These are phyloP conservation scores for Diplocarpon mali DNA, from an alignment of 2,329 filamentous ascomycete genomes.

Conservation along the genomic window DNA sequence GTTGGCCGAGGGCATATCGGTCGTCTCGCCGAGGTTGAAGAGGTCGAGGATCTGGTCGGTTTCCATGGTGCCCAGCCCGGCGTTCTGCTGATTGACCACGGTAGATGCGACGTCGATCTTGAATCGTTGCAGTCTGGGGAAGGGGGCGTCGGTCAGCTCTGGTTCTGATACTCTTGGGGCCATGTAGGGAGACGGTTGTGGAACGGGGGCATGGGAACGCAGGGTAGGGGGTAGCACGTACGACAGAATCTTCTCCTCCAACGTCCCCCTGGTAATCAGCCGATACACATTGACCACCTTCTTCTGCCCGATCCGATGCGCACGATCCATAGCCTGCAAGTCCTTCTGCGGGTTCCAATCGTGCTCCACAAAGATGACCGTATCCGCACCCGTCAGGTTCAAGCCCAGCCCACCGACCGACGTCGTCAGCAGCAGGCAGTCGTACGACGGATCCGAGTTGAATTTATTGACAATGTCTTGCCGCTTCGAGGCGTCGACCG, in stretches of 20 bases:
- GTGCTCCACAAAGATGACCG: slow-evolving; percentile 98
- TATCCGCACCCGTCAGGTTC: slow-evolving; percentile 93
- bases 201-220: background rate
- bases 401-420: slow-evolving; percentile 89
- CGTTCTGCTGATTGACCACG: slow-evolving; percentile 98
- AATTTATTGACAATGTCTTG: slow-evolving; percentile 99
- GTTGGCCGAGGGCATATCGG: slow-evolving; percentile 40
- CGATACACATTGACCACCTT: slow-evolving; percentile 99
- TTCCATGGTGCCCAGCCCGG: slow-evolving; percentile 84
- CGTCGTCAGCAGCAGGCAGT: slow-evolving; percentile 86
- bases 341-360: slow-evolving; percentile 99
- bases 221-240: slow-evolving; percentile 30
- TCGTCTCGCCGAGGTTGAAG: slow-evolving; percentile 79
- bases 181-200: background rate
- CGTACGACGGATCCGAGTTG: slow-evolving; percentile 94
- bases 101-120: slow-evolving; percentile 98
- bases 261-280: slow-evolving; percentile 84
- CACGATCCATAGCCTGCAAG: slow-evolving; percentile 96
- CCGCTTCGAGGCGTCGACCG: slow-evolving; percentile 82
- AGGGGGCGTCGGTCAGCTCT: slow-evolving; percentile 4
- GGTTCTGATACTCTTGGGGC: background rate
- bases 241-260: slow-evolving; percentile 96
- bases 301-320: slow-evolving; percentile 97
- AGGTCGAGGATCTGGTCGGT: slow-evolving; percentile 96
- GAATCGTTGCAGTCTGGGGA: slow-evolving; percentile 78